phyloP scores from a whole-genome alignment of 306 rosid species.

The Spatholobus suberectus region DNA sequence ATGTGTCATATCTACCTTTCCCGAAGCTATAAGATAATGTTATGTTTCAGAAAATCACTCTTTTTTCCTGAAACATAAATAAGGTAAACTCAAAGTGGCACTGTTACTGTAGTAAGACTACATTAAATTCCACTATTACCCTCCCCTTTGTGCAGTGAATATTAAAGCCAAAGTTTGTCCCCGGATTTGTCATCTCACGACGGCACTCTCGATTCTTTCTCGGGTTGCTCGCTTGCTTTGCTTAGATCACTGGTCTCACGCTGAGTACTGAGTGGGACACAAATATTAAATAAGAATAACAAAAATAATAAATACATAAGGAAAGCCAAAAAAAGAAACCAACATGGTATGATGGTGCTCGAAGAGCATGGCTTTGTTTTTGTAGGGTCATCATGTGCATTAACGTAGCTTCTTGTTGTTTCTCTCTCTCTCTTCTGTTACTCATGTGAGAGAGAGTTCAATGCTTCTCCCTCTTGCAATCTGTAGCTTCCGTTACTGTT shows the following conservation, averaged over 20 bases:
- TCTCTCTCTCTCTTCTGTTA: conserved; percentile 29
- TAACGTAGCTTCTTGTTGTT: conserved; percentile 42
- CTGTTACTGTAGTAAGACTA: conserved; percentile 1
- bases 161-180: not conserved
- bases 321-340: not conserved
- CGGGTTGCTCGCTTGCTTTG: conserved; percentile 42
- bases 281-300: not conserved
- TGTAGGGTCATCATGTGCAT: conserved; percentile 51
- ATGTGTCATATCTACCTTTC: conserved; percentile 48
- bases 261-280: conserved; percentile 33
- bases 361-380: conserved; percentile 46
- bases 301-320: not conserved
- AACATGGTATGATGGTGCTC: conserved; percentile 40
- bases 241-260: conserved; percentile 39
- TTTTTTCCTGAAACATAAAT: conserved; percentile 1
- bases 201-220: conserved; percentile 37
- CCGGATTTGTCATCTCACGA: conserved; percentile 24
- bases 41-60: conserved; percentile 25
- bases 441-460: conserved; percentile 39
- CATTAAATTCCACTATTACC: conserved; percentile 23
- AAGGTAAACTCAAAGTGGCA: conserved; percentile 11
- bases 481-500: conserved; percentile 17
- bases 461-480: conserved; percentile 13
- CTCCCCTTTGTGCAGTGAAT: not conserved
- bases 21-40: conserved; percentile 54